These are phyloP conservation scores for Pythium aphanidermatum DNA, from an alignment of 352 stramenopile species.

Conservation along the genomic window DNA sequence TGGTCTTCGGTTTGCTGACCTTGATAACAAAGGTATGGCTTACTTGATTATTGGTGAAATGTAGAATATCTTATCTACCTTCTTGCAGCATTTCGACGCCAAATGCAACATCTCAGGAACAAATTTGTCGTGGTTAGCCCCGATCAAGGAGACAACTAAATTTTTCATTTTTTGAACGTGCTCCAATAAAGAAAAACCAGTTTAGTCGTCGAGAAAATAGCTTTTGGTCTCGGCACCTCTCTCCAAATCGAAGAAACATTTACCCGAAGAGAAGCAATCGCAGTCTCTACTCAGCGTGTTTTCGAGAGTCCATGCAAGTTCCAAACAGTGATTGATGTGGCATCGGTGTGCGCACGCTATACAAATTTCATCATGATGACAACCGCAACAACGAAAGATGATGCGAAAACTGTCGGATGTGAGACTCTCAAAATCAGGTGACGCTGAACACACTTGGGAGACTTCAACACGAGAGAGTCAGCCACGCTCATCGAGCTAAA, in stretches of 20 bases:
- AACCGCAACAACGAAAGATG: conserved; percentile 52
- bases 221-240: conserved; percentile 1
- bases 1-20: conserved; percentile 48
- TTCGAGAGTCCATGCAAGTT: conserved; percentile 49
- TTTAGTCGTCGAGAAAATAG: conserved; percentile 3
- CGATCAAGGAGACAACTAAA: conserved; percentile 3
- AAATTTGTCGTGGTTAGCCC: conserved; percentile 30
- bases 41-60: not conserved
- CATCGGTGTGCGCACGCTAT: conserved; percentile 65
- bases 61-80: not conserved
- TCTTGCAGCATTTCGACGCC: conserved; percentile 37
- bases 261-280: conserved; percentile 34
- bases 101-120: conserved; percentile 64
- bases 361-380: conserved; percentile 43
- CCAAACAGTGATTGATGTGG: conserved; percentile 52
- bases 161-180: conserved; percentile 1
- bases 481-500: not conserved
- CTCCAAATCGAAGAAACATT: conserved; percentile 26
- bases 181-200: not conserved
- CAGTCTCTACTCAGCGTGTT: conserved; percentile 49
- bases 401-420: conserved; percentile 75
- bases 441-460: conserved; percentile 39
- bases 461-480: not conserved
- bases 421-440: conserved; percentile 44
- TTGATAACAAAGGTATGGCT: conserved; percentile 52